A percentile compares a stretch with the other conserved stretches of the same genome.
These are phyloP conservation scores for Trametes pubescens DNA, from an alignment of 1,284 basidiomycete species.

Conservation along the genomic window DNA sequence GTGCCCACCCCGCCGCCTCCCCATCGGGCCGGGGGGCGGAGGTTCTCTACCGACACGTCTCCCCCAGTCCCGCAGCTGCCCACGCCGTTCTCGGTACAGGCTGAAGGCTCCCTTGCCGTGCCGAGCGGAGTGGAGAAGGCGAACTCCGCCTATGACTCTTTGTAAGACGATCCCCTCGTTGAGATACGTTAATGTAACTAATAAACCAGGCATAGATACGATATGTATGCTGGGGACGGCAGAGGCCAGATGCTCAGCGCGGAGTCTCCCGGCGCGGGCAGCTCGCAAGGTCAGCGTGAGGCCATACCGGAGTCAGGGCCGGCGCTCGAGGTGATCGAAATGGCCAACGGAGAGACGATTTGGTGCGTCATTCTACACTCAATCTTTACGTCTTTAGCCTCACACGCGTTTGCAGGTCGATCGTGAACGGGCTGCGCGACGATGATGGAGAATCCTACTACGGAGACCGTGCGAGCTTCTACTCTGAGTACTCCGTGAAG, in stretches of 20 bases:
- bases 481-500: slow-evolving; percentile 73
- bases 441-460: slow-evolving; percentile 77
- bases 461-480: slow-evolving; percentile 71
- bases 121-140: slow-evolving; percentile 63
- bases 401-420: slow-evolving; percentile 61
- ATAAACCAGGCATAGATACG: slow-evolving; percentile 59
- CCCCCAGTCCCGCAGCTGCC: slow-evolving; percentile 79
- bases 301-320: slow-evolving; percentile 58
- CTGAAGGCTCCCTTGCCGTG: slow-evolving; percentile 52
- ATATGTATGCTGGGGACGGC: slow-evolving; percentile 76
- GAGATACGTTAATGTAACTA: slow-evolving; percentile 14
- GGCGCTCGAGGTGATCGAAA: slow-evolving; percentile 79
- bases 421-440: slow-evolving; percentile 82
- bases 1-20: slow-evolving; percentile 84
- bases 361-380: slow-evolving; percentile 57
- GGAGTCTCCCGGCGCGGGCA: slow-evolving; percentile 34
- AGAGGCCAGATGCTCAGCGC: slow-evolving; percentile 39
- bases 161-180: slow-evolving; percentile 60
- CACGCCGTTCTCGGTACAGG: slow-evolving; percentile 54
- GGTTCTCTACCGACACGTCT: slow-evolving; percentile 67
- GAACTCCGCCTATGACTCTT: slow-evolving; percentile 74
- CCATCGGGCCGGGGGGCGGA: slow-evolving; percentile 56
- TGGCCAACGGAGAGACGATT: slow-evolving; percentile 84
- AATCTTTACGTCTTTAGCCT: slow-evolving; percentile 25
- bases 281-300: slow-evolving; percentile 35